Conservation (phyloP, 108 stramenopile genomes). For the Bacterosira constricta region DNA sequence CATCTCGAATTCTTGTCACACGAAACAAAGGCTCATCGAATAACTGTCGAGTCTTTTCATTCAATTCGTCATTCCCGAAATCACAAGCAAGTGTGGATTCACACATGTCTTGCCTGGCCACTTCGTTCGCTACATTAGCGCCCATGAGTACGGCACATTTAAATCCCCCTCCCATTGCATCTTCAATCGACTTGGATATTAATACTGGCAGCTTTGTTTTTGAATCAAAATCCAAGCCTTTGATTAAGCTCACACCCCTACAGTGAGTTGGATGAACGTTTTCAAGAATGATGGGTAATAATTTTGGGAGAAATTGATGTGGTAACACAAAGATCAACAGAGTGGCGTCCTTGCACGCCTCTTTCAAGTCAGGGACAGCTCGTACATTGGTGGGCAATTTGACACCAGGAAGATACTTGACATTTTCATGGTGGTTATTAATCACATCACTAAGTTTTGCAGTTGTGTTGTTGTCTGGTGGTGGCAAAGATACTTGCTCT, state of each 20-base stretch:
- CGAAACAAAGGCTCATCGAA: constrained; percentile 90
- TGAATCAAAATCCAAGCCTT: constrained; percentile 79
- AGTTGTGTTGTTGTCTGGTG: constrained; percentile 12
- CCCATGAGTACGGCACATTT: constrained; percentile 96
- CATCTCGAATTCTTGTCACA: constrained; percentile 85
- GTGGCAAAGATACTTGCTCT: constrained; percentile 28
- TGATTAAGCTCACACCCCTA: constrained; percentile 88
- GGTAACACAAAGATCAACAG: constrained; percentile 95
- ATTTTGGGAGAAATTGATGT: constrained; percentile 89
- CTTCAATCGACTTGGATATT: constrained; percentile 73
- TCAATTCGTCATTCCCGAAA: constrained; percentile 62
- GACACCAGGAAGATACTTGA: constrained; percentile 95
- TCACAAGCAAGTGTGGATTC: constrained; percentile 94
- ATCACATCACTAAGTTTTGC: constrained; percentile 90
- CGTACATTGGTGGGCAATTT: constrained; percentile 85
- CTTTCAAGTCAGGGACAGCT: constrained; percentile 84
- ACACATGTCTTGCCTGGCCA: constrained; percentile 91
- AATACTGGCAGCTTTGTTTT: constrained; percentile 70
- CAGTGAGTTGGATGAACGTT: constrained; percentile 64
- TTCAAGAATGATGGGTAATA: constrained; percentile 75
- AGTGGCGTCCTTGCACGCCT: constrained; percentile 85
- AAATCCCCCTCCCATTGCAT: constrained; percentile 75
- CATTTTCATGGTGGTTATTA: constrained; percentile 92
- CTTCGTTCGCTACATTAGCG: constrained; percentile 96
- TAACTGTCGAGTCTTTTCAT: constrained; percentile 74